Base-by-base conservation (phyloP, 2,329 filamentous ascomycete species). In the Dactylellina haptotyla region DNA sequence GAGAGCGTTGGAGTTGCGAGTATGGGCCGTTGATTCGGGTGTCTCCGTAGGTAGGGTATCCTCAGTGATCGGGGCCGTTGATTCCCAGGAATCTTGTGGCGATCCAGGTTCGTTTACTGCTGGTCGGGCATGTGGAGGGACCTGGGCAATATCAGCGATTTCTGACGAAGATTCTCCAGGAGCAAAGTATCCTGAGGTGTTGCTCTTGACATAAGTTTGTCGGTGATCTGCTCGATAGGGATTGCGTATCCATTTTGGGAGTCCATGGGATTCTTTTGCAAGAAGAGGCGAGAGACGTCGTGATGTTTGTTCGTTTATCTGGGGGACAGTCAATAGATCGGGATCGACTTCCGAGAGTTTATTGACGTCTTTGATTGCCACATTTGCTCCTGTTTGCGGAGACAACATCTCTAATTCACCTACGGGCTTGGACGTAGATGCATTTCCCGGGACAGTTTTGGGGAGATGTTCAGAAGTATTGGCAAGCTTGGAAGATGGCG, bases 61-160 rank as follows among this genome's bases (percentile, higher is more conserved):
- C 16, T 18, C n/a, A 18, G 20, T n/a, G n/a, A n/a, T n/a, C n/a
- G n/a, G n/a, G n/a, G n/a, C n/a, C n/a, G 5, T 46, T 20, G 23
- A 30, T 20, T 26, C n/a, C 12, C 20, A 28, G 3, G 30, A 3
- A 5, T 9, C 4, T 14, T 50, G 9, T 14, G 45, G n/a, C 4
- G 23, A 28, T 2, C 20, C n/a, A 14, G 2, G 4, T 2, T 23
- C 20, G 9, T 3, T 14, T 32, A 12, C 16, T 34, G 23, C 20
- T 34, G 30, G 16, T 14, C 57, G 43, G 23, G 57, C 57, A 39
- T 62, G 57, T 39, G 57, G 57, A 39, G 57, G 57, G 30, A 39
- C 41, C 28, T 62, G 20, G 8, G 26, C 5, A 9, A 16, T 28
- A 37, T 46, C 39, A 18, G 28, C 4, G 18, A 20, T 18, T 28